Percentiles rank a stretch among this genome's conserved stretches.
Evolutionary conservation across 2,329 filamentous ascomycete species (phyloP).

Genomic region (Bipolaris zeicola): DNA sequence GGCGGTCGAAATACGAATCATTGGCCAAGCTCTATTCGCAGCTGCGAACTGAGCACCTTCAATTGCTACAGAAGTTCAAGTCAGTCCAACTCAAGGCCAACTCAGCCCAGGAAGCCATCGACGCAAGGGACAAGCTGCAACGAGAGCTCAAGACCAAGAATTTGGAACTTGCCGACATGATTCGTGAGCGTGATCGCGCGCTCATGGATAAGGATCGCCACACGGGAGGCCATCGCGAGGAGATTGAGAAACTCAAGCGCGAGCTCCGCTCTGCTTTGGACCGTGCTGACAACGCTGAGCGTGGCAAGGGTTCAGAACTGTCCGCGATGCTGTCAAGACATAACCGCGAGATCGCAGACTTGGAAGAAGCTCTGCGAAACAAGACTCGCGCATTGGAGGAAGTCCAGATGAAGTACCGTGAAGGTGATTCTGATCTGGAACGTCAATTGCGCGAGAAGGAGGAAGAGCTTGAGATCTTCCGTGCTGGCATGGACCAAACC

Average conservation of each 20-base stretch:
- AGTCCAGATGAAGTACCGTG: constrained; percentile 74
- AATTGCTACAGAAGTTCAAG: constrained; percentile 96
- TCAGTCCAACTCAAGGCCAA: constrained; percentile 93
- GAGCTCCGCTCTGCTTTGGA: constrained; percentile 92
- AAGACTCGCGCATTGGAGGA: constrained; percentile 90
- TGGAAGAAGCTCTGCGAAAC: constrained; percentile 86
- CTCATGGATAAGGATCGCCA: constrained; percentile 89
- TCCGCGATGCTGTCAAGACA: constrained; percentile 95
- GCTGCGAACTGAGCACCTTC: constrained; percentile 90
- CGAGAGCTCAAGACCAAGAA: constrained; percentile 99
- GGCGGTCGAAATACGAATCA: constrained; percentile 95
- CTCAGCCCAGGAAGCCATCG: constrained; percentile 95
- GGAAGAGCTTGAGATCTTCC: constrained; percentile 96
- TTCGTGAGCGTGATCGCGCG: constrained; percentile 90
- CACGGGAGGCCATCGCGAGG: constrained; percentile 86
- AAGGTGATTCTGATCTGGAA: constrained; percentile 85
- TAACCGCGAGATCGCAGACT: constrained; percentile 94
- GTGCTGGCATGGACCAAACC: constrained; percentile 96
- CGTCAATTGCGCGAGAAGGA: constrained; percentile 89
- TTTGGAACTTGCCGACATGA: constrained; percentile 98
- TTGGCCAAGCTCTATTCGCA: constrained; percentile 97
- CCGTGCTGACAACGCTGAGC: constrained; percentile 87
- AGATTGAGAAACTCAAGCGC: constrained; percentile 90
- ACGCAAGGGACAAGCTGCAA: constrained; percentile 91
- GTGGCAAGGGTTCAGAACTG: constrained; percentile 91